Percentiles rank a stretch among this genome's conserved stretches.
Conservation (phyloP, 2,329 filamentous ascomycete genomes). For the Lachnellula hyalina region DNA sequence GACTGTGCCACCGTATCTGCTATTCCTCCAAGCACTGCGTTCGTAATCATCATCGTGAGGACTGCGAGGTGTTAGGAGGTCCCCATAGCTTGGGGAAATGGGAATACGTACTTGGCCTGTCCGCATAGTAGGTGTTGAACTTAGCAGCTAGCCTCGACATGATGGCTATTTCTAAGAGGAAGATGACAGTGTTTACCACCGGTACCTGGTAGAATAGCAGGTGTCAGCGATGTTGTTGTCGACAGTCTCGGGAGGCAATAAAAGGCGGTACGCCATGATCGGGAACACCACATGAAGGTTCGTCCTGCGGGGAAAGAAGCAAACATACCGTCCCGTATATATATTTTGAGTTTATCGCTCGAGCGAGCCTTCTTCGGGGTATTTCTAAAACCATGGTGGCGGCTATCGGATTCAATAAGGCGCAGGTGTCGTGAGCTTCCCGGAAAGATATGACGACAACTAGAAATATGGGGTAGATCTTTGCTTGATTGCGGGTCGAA, state of each 20-base stretch:
- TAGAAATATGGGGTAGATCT: neutral
- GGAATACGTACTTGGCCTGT: slow-evolving; percentile 66
- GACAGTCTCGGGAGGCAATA: slow-evolving; percentile 1
- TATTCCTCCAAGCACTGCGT: slow-evolving; percentile 89
- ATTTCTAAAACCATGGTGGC: slow-evolving; percentile 53
- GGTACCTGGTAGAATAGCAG: slow-evolving; percentile 53
- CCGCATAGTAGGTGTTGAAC: slow-evolving; percentile 92
- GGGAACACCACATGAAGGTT: neutral
- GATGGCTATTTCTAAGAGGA: slow-evolving; percentile 84
- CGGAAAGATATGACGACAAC: slow-evolving; percentile 9
- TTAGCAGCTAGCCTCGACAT: slow-evolving; percentile 75
- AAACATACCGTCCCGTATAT: slow-evolving; percentile 65
- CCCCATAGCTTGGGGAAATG: neutral
- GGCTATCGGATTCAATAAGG: neutral
- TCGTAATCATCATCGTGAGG: slow-evolving; percentile 98
- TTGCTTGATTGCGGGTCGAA: neutral
- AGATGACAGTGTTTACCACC: slow-evolving; percentile 76
- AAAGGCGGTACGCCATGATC: neutral
- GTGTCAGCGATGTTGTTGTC: slow-evolving; percentile 17
- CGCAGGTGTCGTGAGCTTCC: slow-evolving; percentile 8
- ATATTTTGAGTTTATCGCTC: slow-evolving; percentile 65
- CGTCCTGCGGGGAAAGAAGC: neutral
- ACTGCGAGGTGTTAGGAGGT: slow-evolving; percentile 44
- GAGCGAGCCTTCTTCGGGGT: slow-evolving; percentile 54
- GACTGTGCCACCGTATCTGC: slow-evolving; percentile 95